phyloP scores from a whole-genome alignment of 2,329 filamentous ascomycete species.

The Davidsoniella neocaledoniae region DNA sequence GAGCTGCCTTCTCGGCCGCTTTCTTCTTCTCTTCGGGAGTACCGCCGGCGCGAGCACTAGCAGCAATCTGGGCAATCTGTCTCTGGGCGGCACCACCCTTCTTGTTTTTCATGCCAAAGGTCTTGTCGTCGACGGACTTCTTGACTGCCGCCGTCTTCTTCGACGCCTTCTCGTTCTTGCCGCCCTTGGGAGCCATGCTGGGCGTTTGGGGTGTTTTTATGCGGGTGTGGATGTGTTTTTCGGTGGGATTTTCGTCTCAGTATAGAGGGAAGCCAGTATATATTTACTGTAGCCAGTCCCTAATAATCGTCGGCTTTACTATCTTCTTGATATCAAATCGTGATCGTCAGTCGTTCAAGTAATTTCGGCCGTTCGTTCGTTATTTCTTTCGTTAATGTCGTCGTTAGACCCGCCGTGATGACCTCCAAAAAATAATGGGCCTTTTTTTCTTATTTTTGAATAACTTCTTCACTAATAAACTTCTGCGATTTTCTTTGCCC shows the following conservation, averaged over 20 bases:
- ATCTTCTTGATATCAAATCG: no score
- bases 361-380: no score
- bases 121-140: constrained; percentile 78
- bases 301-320: no score
- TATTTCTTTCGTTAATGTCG: background rate
- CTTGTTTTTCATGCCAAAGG: constrained; percentile 99
- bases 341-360: no score
- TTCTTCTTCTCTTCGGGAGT: constrained; percentile 79
- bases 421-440: background rate
- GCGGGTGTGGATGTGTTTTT: background rate
- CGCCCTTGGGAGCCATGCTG: constrained; percentile 58
- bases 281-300: background rate
- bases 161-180: constrained; percentile 15
- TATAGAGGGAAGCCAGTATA: background rate
- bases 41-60: constrained; percentile 56
- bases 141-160: constrained; percentile 37
- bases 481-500: constrained; percentile 7
- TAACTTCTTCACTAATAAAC: background rate
- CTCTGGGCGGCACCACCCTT: constrained; percentile 84
- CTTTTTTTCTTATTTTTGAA: no score
- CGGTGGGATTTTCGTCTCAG: background rate
- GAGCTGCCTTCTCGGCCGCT: constrained; percentile 45
- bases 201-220: constrained; percentile 14
- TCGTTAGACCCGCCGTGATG: background rate
- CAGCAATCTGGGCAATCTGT: constrained; percentile 69